Percentiles rank a stretch among this genome's conserved stretches.
Conservation (phyloP, 352 stramenopile genomes). For the Phytophthora meadii region DNA sequence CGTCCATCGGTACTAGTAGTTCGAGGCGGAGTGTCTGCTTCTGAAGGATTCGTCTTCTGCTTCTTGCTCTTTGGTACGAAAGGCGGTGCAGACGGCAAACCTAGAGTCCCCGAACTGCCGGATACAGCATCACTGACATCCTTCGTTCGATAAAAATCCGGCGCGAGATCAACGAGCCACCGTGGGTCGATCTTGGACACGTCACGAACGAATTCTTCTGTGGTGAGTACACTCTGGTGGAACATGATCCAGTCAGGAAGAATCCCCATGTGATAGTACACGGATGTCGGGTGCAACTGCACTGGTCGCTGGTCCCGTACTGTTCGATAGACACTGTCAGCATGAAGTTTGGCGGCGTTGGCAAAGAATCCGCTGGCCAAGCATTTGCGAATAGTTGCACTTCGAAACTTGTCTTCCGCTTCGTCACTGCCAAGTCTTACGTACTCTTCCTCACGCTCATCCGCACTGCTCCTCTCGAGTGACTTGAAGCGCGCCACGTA, state of each 20-base stretch:
- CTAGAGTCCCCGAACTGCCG: conserved; percentile 70
- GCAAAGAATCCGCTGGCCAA: conserved; percentile 92
- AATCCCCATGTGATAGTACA: conserved; percentile 75
- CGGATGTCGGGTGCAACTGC: conserved; percentile 79
- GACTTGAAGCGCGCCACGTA: conserved; percentile 67
- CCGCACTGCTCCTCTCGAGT: conserved; percentile 3
- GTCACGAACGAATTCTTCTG: conserved; percentile 93
- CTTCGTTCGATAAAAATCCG: conserved; percentile 78
- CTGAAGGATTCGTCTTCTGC: conserved; percentile 21
- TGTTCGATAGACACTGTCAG: conserved; percentile 71
- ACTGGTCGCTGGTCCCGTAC: conserved; percentile 72
- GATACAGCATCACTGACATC: conserved; percentile 74
- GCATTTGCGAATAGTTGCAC: conserved; percentile 60
- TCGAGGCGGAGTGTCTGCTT: conserved; percentile 27
- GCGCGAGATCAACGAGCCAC: conserved; percentile 71
- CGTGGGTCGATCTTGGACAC: conserved; percentile 76
- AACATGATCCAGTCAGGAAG: conserved; percentile 98
- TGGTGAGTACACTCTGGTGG: conserved; percentile 98
- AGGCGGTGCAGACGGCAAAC: conserved; percentile 54
- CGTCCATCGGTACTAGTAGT: conserved; percentile 49
- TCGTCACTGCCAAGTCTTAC: conserved; percentile 16
- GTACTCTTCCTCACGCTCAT: conserved; percentile 22
- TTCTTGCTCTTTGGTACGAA: conserved; percentile 29
- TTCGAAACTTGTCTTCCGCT: conserved; percentile 33
- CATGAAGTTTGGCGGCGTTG: conserved; percentile 97